Percentiles rank a stretch among this genome's conserved stretches.
phyloP scores from a whole-genome alignment of 805 yeast genomes.

The Candida maesae region DNA sequence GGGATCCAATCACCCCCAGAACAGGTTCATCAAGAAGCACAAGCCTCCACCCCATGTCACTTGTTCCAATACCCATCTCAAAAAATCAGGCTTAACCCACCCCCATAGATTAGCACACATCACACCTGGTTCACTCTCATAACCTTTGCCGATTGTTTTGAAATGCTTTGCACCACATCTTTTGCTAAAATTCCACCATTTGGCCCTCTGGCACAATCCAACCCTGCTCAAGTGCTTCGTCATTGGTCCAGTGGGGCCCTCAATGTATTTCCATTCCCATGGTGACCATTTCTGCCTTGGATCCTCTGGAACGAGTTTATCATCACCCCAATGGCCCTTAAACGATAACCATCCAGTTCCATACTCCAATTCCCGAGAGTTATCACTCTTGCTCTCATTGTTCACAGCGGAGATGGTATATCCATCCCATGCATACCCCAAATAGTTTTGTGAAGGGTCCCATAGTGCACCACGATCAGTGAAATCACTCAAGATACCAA shows the following conservation, averaged over 20 bases:
- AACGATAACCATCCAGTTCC: conserved; percentile 67
- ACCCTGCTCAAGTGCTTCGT: conserved; percentile 66
- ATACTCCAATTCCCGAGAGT: conserved; percentile 23
- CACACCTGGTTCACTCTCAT: conserved; percentile 78
- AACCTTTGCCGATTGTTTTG: conserved; percentile 80
- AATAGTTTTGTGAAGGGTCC: conserved; percentile 83
- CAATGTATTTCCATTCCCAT: conserved; percentile 85
- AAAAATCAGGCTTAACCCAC: conserved; percentile 47
- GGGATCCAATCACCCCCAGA: conserved; percentile 37
- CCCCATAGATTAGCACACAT: conserved; percentile 68
- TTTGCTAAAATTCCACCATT: conserved; percentile 90
- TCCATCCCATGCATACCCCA: conserved; percentile 81
- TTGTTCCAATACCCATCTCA: conserved; percentile 44
- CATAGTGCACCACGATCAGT: conserved; percentile 94
- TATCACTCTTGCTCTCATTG: conserved; percentile 23
- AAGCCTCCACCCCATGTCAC: conserved; percentile 61
- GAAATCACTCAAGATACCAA: conserved; percentile 84
- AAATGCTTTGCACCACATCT: conserved; percentile 77
- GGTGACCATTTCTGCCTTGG: conserved; percentile 83
- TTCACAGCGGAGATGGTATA: conserved; percentile 38
- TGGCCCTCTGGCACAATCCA: conserved; percentile 75
- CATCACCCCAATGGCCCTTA: conserved; percentile 90
- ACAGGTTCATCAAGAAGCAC: conserved; percentile 49
- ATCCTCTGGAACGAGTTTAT: conserved; percentile 59
- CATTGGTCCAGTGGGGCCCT: conserved; percentile 92